These are phyloP conservation scores for Neonectria punicea DNA, from an alignment of 2,329 filamentous ascomycete genomes.

Conservation along the genomic window DNA sequence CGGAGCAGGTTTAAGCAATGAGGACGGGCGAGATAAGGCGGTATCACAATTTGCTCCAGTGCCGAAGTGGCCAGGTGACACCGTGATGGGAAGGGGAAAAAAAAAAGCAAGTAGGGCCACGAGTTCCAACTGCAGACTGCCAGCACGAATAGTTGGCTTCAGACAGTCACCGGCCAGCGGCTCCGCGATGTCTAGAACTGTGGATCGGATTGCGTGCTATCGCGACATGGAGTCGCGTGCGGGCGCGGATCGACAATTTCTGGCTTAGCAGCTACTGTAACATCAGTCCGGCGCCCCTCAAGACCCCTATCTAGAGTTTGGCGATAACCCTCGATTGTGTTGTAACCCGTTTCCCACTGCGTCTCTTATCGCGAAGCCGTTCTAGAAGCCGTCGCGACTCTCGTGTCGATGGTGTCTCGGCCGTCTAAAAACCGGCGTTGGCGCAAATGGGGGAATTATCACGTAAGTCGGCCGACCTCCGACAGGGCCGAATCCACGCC, in stretches of 20 bases:
- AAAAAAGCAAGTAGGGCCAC: not conserved
- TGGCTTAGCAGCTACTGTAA: not conserved
- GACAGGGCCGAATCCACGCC: slow-evolving; percentile 34
- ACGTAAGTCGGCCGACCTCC: slow-evolving; percentile 21
- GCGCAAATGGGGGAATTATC: not conserved
- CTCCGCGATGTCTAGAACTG: slow-evolving; percentile 30
- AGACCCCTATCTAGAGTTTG: not conserved
- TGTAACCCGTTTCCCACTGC: too few relatives aligned
- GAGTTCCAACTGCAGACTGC: not conserved
- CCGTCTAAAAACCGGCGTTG: not conserved
- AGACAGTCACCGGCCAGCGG: slow-evolving; percentile 3
- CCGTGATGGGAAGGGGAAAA: not conserved
- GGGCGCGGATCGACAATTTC: not conserved
- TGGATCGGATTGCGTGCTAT: slow-evolving; percentile 43
- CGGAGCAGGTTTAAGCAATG: not conserved
- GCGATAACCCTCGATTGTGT: not conserved
- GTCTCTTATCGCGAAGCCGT: not conserved
- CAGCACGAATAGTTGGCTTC: not conserved
- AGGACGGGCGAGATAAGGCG: not conserved
- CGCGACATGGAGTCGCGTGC: slow-evolving; percentile 6
- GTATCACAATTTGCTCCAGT: not conserved
- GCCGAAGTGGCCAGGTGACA: not conserved
- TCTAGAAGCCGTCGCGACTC: too few relatives aligned
- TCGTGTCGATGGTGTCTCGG: not conserved
- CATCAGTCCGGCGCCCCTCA: not conserved